These are phyloP conservation scores for Chlorencoelia australis DNA, from an alignment of 2,329 filamentous ascomycete genomes.

Conservation along the genomic window DNA sequence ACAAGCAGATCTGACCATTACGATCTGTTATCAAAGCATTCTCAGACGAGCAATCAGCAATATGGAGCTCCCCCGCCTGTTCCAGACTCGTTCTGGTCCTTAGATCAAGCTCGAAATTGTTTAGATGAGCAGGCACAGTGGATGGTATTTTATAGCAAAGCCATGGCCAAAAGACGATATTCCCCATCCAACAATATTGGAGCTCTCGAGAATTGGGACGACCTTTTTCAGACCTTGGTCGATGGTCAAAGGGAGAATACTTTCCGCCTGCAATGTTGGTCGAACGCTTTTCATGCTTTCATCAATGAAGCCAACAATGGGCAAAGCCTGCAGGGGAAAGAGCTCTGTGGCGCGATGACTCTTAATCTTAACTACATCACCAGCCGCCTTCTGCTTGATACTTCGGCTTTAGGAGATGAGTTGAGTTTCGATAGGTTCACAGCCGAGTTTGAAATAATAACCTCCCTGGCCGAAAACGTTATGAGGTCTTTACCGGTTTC, in stretches of 20 bases:
- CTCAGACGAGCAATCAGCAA: too few species aligned
- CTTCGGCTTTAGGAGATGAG: conserved; percentile 1
- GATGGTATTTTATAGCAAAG: not conserved
- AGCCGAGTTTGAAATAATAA: conserved; percentile 3
- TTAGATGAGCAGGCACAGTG: conserved; percentile 1
- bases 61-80: too few species aligned
- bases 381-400: conserved; percentile 1
- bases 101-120: conserved; percentile 1
- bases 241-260: too few species aligned
- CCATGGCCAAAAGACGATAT: too few species aligned
- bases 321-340: too few species aligned
- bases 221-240: too few species aligned
- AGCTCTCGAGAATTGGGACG: too few species aligned
- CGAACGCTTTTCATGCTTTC: not conserved
- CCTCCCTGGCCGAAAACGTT: conserved; percentile 3
- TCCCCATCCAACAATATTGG: too few species aligned
- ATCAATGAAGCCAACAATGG: not conserved
- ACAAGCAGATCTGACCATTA: too few species aligned
- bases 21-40: too few species aligned
- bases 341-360: conserved; percentile 2
- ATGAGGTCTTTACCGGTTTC: not conserved
- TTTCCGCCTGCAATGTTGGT: not conserved
- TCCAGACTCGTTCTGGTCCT: not conserved
- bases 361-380: conserved; percentile 1
- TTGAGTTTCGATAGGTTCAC: conserved; percentile 5